These are phyloP conservation scores for Geotrichum candidum DNA, from an alignment of 1,139 yeast species.

Conservation along the genomic window DNA sequence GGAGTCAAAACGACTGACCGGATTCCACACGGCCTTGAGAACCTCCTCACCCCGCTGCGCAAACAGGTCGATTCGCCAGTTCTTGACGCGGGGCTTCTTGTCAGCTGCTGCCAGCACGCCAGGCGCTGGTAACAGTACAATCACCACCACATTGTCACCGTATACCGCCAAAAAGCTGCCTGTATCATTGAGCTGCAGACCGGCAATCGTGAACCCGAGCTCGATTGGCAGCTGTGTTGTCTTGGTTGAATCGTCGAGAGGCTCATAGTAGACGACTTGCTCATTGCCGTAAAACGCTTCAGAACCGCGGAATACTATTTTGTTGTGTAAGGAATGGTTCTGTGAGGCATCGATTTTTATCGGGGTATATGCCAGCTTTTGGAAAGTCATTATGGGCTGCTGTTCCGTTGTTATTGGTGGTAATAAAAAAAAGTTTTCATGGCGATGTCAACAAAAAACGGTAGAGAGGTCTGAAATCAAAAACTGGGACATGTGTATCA, in stretches of 20 bases:
- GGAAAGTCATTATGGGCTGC: neutral
- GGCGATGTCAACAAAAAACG: neutral
- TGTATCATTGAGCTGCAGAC: constrained; percentile 32
- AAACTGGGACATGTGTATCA: neutral
- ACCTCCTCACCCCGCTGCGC: neutral
- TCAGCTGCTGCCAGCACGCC: constrained; percentile 20
- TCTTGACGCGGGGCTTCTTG: constrained; percentile 15
- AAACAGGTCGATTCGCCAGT: neutral
- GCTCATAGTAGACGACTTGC: neutral
- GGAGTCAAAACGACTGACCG: constrained; percentile 39
- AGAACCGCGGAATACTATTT: constrained; percentile 20
- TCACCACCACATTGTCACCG: constrained; percentile 34
- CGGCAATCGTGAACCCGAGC: constrained; percentile 28
- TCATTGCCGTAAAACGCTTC: constrained; percentile 31
- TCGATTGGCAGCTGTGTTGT: constrained; percentile 19
- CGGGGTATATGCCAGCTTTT: neutral
- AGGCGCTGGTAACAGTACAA: constrained; percentile 31
- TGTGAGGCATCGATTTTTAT: neutral
- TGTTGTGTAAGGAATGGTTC: neutral
- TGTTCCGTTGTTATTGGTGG: neutral
- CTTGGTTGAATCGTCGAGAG: constrained; percentile 10
- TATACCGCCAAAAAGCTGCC: constrained; percentile 42
- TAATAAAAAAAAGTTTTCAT: neutral
- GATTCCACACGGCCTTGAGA: constrained; percentile 42
- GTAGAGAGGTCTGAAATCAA: neutral